Percentiles rank a stretch among this genome's conserved stretches.
Conservation (phyloP, 495 filamentous ascomycete species). For the Aspergillus bridgeri region DNA sequence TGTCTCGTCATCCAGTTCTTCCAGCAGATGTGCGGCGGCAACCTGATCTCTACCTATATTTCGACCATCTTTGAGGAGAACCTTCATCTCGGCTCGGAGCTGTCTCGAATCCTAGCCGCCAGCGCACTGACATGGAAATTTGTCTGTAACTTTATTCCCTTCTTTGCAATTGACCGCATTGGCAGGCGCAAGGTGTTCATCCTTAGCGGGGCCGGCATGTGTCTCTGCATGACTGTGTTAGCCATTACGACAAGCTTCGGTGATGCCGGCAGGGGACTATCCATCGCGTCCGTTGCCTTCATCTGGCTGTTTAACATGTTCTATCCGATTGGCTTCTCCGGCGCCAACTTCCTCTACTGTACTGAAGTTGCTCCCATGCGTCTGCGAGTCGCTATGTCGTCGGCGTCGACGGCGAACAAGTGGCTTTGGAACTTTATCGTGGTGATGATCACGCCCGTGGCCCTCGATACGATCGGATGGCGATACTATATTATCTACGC, state of each 20-base stretch:
- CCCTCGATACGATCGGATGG: constrained; percentile 49
- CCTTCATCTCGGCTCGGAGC: constrained; percentile 14
- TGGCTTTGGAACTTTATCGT: constrained; percentile 45
- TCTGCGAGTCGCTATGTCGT: constrained; percentile 46
- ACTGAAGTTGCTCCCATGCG: constrained; percentile 47
- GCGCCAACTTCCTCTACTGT: constrained; percentile 49
- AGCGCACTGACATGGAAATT: constrained; percentile 45
- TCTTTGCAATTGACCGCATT: constrained; percentile 22
- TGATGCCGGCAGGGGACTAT: constrained; percentile 30
- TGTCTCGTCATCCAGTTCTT: constrained; percentile 32
- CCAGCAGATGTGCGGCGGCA: constrained; percentile 21
- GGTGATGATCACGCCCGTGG: constrained; percentile 53
- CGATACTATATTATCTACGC: constrained; percentile 54
- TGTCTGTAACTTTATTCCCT: constrained; percentile 26
- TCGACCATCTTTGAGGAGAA: constrained; percentile 20
- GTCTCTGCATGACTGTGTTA: constrained; percentile 26
- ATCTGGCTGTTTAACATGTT: constrained; percentile 51
- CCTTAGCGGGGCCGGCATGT: constrained; percentile 24
- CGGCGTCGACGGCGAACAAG: constrained; percentile 42
- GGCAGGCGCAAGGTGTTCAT: constrained; percentile 32
- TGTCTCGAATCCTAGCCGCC: constrained; percentile 16
- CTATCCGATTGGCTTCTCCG: constrained; percentile 50
- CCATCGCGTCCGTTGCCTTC: constrained; percentile 33
- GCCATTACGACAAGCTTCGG: constrained; percentile 39
- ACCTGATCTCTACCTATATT: constrained; percentile 17